Evolutionary conservation across 148 eudicot species (phyloP).

Genomic region (Camellia sinensis): DNA sequence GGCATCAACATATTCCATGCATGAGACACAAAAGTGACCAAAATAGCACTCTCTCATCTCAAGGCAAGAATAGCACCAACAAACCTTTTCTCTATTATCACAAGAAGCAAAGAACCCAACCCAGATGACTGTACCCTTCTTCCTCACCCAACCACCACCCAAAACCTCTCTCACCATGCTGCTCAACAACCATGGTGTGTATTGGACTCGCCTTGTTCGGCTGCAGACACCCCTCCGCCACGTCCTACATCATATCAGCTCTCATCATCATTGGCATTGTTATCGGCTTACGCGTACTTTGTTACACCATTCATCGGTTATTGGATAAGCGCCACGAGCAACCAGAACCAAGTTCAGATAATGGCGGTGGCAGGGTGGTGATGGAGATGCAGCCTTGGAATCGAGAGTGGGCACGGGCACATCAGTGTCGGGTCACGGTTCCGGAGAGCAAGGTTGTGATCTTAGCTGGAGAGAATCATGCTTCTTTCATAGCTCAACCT

Average conservation of each 20-base stretch:
- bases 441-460: slow-evolving; percentile 15
- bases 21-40: not conserved
- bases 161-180: not conserved
- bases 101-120: too few species aligned
- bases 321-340: slow-evolving; percentile 25
- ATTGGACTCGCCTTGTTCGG: slow-evolving; percentile 23
- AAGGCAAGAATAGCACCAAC: slow-evolving; percentile 2
- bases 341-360: too few species aligned
- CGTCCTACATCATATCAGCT: slow-evolving; percentile 15
- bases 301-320: slow-evolving; percentile 25
- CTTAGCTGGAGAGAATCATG: not conserved
- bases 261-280: slow-evolving; percentile 18
- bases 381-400: not conserved
- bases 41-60: not conserved
- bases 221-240: slow-evolving; percentile 18
- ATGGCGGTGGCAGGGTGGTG: too few species aligned
- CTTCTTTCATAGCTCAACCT: slow-evolving; percentile 17
- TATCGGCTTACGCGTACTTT: slow-evolving; percentile 13
- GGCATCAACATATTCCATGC: not conserved
- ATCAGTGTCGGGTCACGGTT: not conserved
- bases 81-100: not conserved
- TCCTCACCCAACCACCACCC: not conserved
- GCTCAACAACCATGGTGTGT: slow-evolving; percentile 24
- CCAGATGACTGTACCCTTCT: not conserved
- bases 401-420: not conserved